A percentile compares a stretch with the other conserved stretches of the same genome.
Conservation (phyloP, 176 grass and related monocot species). For the Avena insularis region DNA sequence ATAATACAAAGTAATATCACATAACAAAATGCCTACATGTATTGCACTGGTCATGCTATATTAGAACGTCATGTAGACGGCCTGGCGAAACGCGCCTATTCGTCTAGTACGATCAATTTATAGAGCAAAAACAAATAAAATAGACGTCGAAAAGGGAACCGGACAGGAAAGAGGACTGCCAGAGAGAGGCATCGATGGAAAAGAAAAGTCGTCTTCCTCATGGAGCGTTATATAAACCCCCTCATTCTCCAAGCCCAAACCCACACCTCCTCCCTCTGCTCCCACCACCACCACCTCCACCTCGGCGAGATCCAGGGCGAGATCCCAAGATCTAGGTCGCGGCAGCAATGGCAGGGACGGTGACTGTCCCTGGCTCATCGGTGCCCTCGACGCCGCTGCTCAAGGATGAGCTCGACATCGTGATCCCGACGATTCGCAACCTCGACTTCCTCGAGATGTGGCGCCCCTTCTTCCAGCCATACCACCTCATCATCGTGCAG, state of each 20-base stretch:
- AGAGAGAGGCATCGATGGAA: neutral
- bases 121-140: neutral
- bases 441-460: constrained; percentile 93
- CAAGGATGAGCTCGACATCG: constrained; percentile 90
- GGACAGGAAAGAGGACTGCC: neutral
- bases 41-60: no score
- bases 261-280: neutral
- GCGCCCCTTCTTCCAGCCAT: constrained; percentile 87
- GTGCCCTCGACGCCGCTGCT: constrained; percentile 63
- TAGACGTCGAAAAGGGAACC: neutral
- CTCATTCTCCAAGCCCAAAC: neutral
- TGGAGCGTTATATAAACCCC: constrained; percentile 23
- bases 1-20: no score
- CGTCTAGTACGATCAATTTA: neutral
- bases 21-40: no score
- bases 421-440: constrained; percentile 91
- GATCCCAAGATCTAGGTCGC: constrained; percentile 23
- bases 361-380: constrained; percentile 46
- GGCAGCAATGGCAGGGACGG: constrained; percentile 57
- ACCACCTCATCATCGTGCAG: constrained; percentile 97
- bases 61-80: no score
- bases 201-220: neutral
- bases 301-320: constrained; percentile 4
- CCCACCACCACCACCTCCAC: no score
- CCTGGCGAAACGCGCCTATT: no score